Conservation (phyloP, 345 rosid species). For the Dimocarpus longan region DNA sequence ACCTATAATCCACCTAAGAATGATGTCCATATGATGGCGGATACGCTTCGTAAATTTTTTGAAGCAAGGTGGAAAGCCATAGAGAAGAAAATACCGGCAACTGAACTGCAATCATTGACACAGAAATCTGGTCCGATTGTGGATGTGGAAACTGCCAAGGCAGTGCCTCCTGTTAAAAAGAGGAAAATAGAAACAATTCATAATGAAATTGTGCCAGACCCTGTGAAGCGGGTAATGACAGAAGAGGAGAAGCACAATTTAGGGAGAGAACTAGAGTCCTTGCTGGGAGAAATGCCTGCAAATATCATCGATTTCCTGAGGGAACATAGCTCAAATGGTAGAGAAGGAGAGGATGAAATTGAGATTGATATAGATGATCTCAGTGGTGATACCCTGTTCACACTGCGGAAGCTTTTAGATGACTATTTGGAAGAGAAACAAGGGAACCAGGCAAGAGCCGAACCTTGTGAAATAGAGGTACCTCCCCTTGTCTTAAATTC, state of each 20-base stretch:
- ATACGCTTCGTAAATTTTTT: constrained; percentile 65
- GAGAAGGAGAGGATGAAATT: constrained; percentile 79
- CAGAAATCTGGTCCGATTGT: constrained; percentile 34
- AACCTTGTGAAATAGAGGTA: constrained; percentile 94
- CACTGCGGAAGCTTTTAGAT: constrained; percentile 69
- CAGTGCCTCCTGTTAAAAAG: constrained; percentile 59
- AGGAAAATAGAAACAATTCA: constrained; percentile 53
- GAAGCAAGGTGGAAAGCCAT: constrained; percentile 85
- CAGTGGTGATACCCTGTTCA: constrained; percentile 71
- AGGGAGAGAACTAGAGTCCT: constrained; percentile 61
- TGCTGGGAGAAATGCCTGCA: constrained; percentile 70
- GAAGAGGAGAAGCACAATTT: constrained; percentile 62
- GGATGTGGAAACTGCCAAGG: constrained; percentile 41
- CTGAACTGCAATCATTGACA: constrained; percentile 37
- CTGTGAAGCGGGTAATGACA: constrained; percentile 57
- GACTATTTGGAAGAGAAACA: constrained; percentile 67
- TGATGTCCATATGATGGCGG: constrained; percentile 85
- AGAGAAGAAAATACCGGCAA: constrained; percentile 60
- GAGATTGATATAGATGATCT: constrained; percentile 97
- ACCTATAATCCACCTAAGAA: constrained; percentile 91
- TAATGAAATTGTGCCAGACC: constrained; percentile 46
- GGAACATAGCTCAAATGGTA: constrained; percentile 72
- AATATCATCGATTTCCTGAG: constrained; percentile 76
- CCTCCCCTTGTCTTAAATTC: constrained; percentile 25
- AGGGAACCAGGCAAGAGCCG: constrained; percentile 50